Percentiles rank a stretch among this genome's conserved stretches.
These are phyloP conservation scores for Leucaena leucocephala DNA, from an alignment of 306 rosid genomes.

Conservation along the genomic window DNA sequence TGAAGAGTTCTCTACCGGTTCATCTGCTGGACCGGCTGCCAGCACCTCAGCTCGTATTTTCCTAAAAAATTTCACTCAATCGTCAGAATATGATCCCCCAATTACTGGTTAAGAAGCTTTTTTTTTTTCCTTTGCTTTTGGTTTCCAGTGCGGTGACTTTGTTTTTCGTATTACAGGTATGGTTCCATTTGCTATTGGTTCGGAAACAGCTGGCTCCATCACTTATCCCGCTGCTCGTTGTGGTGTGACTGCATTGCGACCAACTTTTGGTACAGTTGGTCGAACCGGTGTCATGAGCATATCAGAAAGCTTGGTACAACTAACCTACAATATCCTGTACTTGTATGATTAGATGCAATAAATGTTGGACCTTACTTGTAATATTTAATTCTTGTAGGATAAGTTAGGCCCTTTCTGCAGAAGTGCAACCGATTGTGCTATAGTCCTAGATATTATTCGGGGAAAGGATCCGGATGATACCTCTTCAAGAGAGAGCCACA, in stretches of 20 bases:
- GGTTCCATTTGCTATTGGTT: conserved; percentile 84
- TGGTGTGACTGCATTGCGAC: conserved; percentile 76
- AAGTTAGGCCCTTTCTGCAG: conserved; percentile 87
- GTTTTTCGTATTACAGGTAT: conserved; percentile 49
- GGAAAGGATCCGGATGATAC: conserved; percentile 74
- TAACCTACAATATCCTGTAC: conserved; percentile 1
- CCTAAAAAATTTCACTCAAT: conserved; percentile 4
- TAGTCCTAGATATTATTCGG: conserved; percentile 62
- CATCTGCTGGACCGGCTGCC: conserved; percentile 86
- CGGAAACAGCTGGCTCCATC: conserved; percentile 80
- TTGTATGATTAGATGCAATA: conserved; percentile 13
- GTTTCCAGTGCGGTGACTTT: neutral
- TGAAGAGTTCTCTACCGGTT: conserved; percentile 73
- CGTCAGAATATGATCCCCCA: conserved; percentile 9
- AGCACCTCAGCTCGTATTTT: conserved; percentile 69
- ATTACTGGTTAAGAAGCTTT: neutral
- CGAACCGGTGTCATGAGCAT: conserved; percentile 87
- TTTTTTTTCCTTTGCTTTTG: neutral
- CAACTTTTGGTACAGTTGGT: conserved; percentile 75
- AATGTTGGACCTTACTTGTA: conserved; percentile 31
- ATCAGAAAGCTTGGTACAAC: conserved; percentile 76
- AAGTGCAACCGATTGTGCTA: conserved; percentile 69
- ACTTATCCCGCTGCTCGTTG: conserved; percentile 74
- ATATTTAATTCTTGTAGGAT: conserved; percentile 51
- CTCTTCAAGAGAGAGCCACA: conserved; percentile 60